Evolutionary conservation across 352 stramenopile species (phyloP), one percentile per base, ranked within the genome.

Genomic region (Discostella stelligera): DNA sequence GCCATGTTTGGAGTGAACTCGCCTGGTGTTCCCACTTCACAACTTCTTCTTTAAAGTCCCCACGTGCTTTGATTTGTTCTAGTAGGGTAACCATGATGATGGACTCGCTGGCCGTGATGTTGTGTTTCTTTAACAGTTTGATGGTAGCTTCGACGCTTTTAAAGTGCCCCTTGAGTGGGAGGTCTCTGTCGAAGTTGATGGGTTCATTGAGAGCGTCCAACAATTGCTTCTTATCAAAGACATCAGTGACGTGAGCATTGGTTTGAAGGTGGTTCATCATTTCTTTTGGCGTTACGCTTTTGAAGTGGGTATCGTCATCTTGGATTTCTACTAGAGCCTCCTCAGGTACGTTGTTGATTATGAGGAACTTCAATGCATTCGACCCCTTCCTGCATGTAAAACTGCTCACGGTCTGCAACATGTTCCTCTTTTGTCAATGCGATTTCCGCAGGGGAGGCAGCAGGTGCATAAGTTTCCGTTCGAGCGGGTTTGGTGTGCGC

Each of bases 211-310:
- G 41, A 14, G 41, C 41, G 14, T 49, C 41, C 14, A 49, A 49
- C 41, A 49, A 49, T 49, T 49, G 41, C 41, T 49, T 49, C 41
- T 49, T 49, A 49, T 49, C 41, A 49, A 49, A 49, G 8, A 14
- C 14, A 8, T 8, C n/a, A n/a, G 41, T 49, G 8, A 49, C 41
- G 8, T 49, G 41, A 8, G 41, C 11, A 14, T 53, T 53, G 46
- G 46, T 14, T 3, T 13, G 18, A 14, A 53, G 46, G 46, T 53
- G 46, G 3, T n/a, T 14, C 46, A 53, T 53, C 46, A 53, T 53
- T 14, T 53, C 46, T 14, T n/a, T 3, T 53, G 46, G 46, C 4
- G 3, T 53, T 23, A 53, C 46, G 16, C 16, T 53, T 14, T 4
- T 13, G 16, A 53, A 53, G 6, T 14, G 4, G 4, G 11, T 14